Base-by-base conservation (phyloP, 805 yeast species). In the Monosporozyma aquatica region DNA sequence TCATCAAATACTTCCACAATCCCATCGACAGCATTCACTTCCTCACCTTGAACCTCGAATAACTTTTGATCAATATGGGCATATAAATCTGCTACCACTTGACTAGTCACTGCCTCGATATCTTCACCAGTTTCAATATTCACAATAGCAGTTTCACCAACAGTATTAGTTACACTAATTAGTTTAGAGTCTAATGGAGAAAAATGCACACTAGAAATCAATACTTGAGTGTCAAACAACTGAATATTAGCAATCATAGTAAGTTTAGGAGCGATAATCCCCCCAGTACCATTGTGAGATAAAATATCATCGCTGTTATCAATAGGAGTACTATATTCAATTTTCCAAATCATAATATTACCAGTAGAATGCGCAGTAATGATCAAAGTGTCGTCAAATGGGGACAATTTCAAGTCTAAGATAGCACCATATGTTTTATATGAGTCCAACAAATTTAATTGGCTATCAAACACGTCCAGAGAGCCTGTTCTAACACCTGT, bases 341-440 rank as follows among this genome's bases (percentile, higher is more conserved):
- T 52, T 40, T 59, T 59, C 96, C 97, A 92, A 6, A 82, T 45
- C 23, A 65, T 65, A 3, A 90, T 48, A 44, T 73, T 71, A 2
- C 97, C 97, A 0, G 87, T 82, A 0, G 95, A 85, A 55, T 89
- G 95, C 0, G 80, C 87, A 2, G 85, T 71, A 2, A 71, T 69
- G 4, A 86, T 50, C 7, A 72, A 32, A 4, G 66, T 47, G 9
- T 64, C 56, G 48, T 80, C 78, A 36, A 64, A 66, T 0, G 87
- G 85, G 21, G 72, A 69, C 41, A 84, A 62, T 49, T 86, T 84
- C 34, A 90, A 51, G 56, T 92, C 98, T 35, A 92, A 61, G 13
- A 92, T 71, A 0, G 97, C 90, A 41, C 80, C 71, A 26, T 65
- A 62, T 0, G 82, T 71, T 1, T 61, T 52, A 22, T 49, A 47